Evolutionary conservation across 441 rosid genomes (phyloP), one percentile per base, ranked within the genome.

Genomic region (Rhodomyrtus psidioides): DNA sequence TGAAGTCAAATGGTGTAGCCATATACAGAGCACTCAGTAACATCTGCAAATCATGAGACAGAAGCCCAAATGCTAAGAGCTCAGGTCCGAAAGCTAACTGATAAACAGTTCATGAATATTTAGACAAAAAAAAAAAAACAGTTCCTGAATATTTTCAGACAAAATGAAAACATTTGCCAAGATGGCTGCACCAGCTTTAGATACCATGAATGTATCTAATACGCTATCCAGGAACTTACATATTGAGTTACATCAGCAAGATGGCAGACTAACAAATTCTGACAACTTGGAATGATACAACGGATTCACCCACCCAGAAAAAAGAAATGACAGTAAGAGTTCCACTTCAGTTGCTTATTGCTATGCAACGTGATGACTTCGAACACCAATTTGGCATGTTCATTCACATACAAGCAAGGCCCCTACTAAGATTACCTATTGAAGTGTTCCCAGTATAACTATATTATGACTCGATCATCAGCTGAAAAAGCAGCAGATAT

Each of bases 1-100:
- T 94, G 89, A 94, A 94, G 87, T 93, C 91, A 55, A 95, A 91
- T n/a, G 96, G 95, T 54, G 94, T 90, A 34, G 93, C 94, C 81
- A 92, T 91, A 88, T 94, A 95, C 30, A 95, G 87, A 82, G 89
- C 75, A 82, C 95, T 91, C 86, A 94, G 90, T 42, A 92, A 82
- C 94, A 95, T 92, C 98, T 94, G 93, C 91, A 90, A 90, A 82
- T 28, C 81, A 60, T 5, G 62, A 84, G 89, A 44, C 75, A 53
- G 49, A 49, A 62, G 39, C 49, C 79, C 79, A 65, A 65, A 70
- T 34, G 79, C 49, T 70, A 34, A 70, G 46, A 70, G 49, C 49
- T 65, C 79, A 65, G 14, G 39, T 23, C 15, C 2, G 19, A 70
- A 42, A 39, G n/a, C 34, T 34, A 70, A 46, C 49, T 5, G 46